Conservation (phyloP, 305 asterid genomes). For the Fraxinus dipetala region DNA sequence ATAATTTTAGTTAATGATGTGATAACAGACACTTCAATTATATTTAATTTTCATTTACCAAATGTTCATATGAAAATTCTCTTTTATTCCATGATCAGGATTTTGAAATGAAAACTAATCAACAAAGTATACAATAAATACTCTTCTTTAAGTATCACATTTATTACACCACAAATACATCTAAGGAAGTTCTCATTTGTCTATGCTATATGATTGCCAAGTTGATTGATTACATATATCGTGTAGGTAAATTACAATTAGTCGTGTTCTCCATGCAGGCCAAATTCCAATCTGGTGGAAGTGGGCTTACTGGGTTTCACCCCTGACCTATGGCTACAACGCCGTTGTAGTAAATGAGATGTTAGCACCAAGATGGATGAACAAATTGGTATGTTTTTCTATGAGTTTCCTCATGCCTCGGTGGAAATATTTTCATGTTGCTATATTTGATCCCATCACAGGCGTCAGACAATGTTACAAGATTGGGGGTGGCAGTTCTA, state of each 20-base stretch:
- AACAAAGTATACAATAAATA: not conserved
- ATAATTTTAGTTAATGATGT: not conserved
- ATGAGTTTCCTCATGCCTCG: not conserved
- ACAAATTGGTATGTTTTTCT: slow-evolving; percentile 34
- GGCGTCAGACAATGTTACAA: slow-evolving; percentile 36
- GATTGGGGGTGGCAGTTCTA: slow-evolving; percentile 42
- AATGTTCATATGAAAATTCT: not conserved
- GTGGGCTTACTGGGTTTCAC: slow-evolving; percentile 61
- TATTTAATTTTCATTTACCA: not conserved
- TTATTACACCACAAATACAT: not conserved
- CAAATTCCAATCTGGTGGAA: slow-evolving; percentile 58
- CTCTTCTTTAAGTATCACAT: not conserved
- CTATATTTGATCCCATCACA: slow-evolving; percentile 22
- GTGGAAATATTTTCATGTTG: not conserved
- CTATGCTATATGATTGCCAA: not conserved
- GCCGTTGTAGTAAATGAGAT: slow-evolving; percentile 51
- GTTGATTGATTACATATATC: not conserved
- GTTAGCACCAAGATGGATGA: slow-evolving; percentile 57
- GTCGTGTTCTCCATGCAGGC: slow-evolving; percentile 27
- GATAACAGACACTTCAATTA: not conserved
- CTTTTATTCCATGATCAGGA: not conserved
- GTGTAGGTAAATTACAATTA: not conserved
- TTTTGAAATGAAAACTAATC: not conserved
- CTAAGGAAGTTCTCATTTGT: not conserved
- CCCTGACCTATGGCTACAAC: slow-evolving; percentile 45